These are phyloP conservation scores for Erodium maritimum DNA, from an alignment of 345 rosid genomes.

Conservation along the genomic window DNA sequence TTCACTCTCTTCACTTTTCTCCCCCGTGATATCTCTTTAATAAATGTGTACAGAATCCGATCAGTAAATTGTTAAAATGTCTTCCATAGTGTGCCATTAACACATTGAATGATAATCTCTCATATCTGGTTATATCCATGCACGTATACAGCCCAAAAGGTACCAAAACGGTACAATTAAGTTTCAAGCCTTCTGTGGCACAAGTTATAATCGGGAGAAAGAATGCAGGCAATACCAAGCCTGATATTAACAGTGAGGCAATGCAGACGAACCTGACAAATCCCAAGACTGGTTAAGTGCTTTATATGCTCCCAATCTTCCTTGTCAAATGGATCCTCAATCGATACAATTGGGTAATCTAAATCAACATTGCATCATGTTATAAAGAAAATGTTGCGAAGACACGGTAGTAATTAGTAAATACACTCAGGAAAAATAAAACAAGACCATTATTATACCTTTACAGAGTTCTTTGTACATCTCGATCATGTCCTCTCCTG, in stretches of 20 bases:
- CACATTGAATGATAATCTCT: not conserved
- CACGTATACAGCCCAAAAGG: not conserved
- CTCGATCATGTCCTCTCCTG: conserved; percentile 89
- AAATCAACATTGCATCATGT: conserved; percentile 9
- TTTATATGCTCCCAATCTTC: conserved; percentile 96
- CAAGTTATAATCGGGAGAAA: not conserved
- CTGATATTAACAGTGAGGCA: not conserved
- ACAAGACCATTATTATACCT: conserved; percentile 33
- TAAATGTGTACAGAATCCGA: not conserved
- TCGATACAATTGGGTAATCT: conserved; percentile 79
- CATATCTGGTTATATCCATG: not conserved
- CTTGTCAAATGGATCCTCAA: conserved; percentile 97
- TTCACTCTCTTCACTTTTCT: too few species aligned
- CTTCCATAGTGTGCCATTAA: not conserved
- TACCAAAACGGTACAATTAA: not conserved
- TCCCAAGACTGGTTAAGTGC: conserved; percentile 58
- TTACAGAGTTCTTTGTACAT: conserved; percentile 75
- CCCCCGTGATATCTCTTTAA: too few species aligned
- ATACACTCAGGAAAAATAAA: not conserved
- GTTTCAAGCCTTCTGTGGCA: not conserved
- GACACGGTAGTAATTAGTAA: not conserved
- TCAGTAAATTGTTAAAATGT: not conserved
- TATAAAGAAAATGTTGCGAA: not conserved
- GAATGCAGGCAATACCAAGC: not conserved
- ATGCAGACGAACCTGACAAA: conserved; percentile 67